Percentiles rank a stretch among this genome's conserved stretches.
Evolutionary conservation across 208 protist species (phyloP).

Genomic region (Crithidia expoeki): DNA sequence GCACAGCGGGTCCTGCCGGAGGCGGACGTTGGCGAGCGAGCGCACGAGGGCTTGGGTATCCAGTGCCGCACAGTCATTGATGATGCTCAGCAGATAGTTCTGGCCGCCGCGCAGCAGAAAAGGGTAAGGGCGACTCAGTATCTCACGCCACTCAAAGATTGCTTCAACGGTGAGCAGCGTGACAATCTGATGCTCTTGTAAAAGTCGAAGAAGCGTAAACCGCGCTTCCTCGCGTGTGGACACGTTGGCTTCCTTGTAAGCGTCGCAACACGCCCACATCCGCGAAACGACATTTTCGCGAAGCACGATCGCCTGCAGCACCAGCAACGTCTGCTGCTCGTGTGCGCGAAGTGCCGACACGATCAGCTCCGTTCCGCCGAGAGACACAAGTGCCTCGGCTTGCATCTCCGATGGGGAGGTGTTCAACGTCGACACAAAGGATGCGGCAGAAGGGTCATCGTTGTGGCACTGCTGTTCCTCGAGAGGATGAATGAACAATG

Average conservation of each 20-base stretch:
- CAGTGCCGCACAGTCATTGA: constrained; percentile 56
- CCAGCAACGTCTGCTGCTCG: constrained; percentile 41
- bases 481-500: constrained; percentile 37
- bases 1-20: constrained; percentile 55
- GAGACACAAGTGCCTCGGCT: constrained; percentile 35
- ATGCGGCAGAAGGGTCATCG: background rate
- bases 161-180: constrained; percentile 66
- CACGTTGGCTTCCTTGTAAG: constrained; percentile 33
- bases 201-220: constrained; percentile 37
- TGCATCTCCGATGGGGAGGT: constrained; percentile 16
- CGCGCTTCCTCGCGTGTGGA: constrained; percentile 46
- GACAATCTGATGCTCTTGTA: constrained; percentile 58
- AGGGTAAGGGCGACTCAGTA: constrained; percentile 57
- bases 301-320: constrained; percentile 38
- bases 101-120: constrained; percentile 51
- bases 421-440: background rate
- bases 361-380: constrained; percentile 37
- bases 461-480: constrained; percentile 12
- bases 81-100: constrained; percentile 61
- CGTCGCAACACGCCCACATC: constrained; percentile 43
- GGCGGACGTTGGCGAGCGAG: constrained; percentile 41
- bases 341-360: constrained; percentile 37
- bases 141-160: constrained; percentile 68
- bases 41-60: constrained; percentile 37
- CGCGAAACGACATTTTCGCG: constrained; percentile 51